A percentile compares a stretch with the other conserved stretches of the same genome.
These are phyloP conservation scores for Ramaria rubella DNA, from an alignment of 768 basidiomycete genomes.

Conservation along the genomic window DNA sequence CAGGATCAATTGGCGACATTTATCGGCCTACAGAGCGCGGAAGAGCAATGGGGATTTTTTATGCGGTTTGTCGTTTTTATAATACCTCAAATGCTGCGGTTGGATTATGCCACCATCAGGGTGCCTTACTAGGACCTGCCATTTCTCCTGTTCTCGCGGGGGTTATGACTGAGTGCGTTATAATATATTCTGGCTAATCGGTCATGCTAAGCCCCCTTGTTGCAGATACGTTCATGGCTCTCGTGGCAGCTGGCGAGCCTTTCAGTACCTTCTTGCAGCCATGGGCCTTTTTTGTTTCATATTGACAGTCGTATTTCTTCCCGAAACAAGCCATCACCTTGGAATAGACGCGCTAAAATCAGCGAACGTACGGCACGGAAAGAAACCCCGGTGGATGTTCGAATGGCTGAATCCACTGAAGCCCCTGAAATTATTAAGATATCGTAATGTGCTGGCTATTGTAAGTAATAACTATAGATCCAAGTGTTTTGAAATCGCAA, in stretches of 20 bases:
- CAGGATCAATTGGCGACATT: constrained; percentile 4
- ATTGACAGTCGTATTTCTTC: neutral
- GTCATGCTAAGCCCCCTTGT: neutral
- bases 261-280: neutral
- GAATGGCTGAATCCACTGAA: constrained; percentile 2
- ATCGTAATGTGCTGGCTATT: neutral
- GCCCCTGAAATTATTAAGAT: neutral
- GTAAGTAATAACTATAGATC: neutral
- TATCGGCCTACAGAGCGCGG: constrained; percentile 4
- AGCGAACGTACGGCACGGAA: neutral
- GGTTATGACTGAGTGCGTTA: constrained; percentile 1
- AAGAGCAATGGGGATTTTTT: constrained; percentile 3
- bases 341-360: neutral
- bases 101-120: neutral
- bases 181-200: neutral
- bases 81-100: neutral
- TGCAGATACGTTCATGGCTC: neutral
- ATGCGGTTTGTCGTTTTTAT: neutral
- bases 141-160: constrained; percentile 1
- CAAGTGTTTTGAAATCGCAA: too few relatives aligned
- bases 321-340: constrained; percentile 1
- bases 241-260: constrained; percentile 1
- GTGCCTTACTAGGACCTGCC: neutral
- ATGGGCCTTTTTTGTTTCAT: neutral
- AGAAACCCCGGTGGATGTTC: neutral